A percentile compares a stretch with the other conserved stretches of the same genome.
These are phyloP conservation scores for Sugiyamaella neomexicana DNA, from an alignment of 1,139 yeast genomes.

Conservation along the genomic window DNA sequence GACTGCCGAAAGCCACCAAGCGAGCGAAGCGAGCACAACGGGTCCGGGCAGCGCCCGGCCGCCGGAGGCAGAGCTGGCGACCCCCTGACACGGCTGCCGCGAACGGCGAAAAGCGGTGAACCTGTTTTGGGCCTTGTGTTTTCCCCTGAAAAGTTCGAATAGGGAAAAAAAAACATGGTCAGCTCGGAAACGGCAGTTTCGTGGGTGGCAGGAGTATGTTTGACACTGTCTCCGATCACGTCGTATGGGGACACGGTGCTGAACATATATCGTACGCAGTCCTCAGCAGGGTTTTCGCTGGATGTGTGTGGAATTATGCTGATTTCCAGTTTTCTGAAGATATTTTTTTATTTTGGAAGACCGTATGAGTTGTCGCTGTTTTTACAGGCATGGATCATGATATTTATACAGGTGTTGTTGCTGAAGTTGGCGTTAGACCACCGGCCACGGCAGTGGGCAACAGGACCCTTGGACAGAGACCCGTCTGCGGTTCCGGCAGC, in stretches of 20 bases:
- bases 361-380: slow-evolving; percentile 78
- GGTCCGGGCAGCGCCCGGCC: too few relatives aligned
- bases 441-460: slow-evolving; percentile 44
- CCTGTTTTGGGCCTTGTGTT: too few relatives aligned
- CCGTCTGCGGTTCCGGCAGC: slow-evolving; percentile 1
- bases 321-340: slow-evolving; percentile 69
- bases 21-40: too few relatives aligned
- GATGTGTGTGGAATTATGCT: slow-evolving; percentile 93
- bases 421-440: slow-evolving; percentile 63
- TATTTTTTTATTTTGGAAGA: slow-evolving; percentile 71
- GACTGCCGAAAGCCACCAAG: too few relatives aligned
- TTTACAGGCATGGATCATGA: slow-evolving; percentile 77
- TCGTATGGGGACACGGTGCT: slow-evolving; percentile 84
- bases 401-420: slow-evolving; percentile 65
- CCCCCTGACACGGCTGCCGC: too few relatives aligned
- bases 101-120: too few relatives aligned
- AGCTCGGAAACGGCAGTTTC: slow-evolving; percentile 6
- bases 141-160: slow-evolving; percentile 3
- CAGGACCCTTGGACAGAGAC: slow-evolving; percentile 24
- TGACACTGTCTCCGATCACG: slow-evolving; percentile 66
- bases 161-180: too few relatives aligned
- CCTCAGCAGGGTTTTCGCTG: slow-evolving; percentile 77
- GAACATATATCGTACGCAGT: slow-evolving; percentile 60
- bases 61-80: too few relatives aligned
- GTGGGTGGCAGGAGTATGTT: slow-evolving; percentile 30